Evolutionary conservation across 2,329 filamentous ascomycete species (phyloP), one percentile per base, ranked within the genome.

Genomic region (Fusarium sp.): DNA sequence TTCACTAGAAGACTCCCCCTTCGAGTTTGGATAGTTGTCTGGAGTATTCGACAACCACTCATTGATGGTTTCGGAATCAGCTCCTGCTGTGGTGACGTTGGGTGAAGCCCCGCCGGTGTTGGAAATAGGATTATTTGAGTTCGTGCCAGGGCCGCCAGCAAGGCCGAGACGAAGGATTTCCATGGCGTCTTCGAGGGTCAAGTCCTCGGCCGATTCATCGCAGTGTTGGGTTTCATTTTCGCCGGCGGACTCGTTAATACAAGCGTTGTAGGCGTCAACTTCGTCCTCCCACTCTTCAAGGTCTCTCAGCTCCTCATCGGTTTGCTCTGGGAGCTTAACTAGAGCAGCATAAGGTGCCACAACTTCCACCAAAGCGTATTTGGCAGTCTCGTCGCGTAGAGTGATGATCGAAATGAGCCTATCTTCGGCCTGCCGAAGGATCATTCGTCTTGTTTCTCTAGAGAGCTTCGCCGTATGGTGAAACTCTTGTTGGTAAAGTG

Each of bases 381-480:
- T 30, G 30, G 7, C 30, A 11, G 30, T 11, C 10, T 30, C 30
- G 30, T 30, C 4, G 30, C 30, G 23, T 6, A 23, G 23, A 23
- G 23, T 23, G 23, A 23, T 5, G 23, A 23, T 23, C 23, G 23
- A 23, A 23, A 23, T 23, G 4, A 50, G 27, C 11, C 30, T 23
- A 12, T 30, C 6, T 7, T 33, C 4, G 0, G 27, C 64, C 0
- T n/a, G 17, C 2, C 11, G 18, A 1, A 42, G 37, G 0, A 48
- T 18, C 0, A 52, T 11, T 0, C 30, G 30, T 30, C 3, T 12
- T 67, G 56, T 10, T 23, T 14, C 7, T 0, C 7, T 33, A 2
- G 56, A 13, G 30, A 70, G 7, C 52, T 70, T 70, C 30, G 56
- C 50, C 10, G 67, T 70, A 11, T 70, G 38, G 5, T 45, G 33